Evolutionary conservation across 1,284 basidiomycete genomes (phyloP).

Genomic region (Austroboletus niveus): DNA sequence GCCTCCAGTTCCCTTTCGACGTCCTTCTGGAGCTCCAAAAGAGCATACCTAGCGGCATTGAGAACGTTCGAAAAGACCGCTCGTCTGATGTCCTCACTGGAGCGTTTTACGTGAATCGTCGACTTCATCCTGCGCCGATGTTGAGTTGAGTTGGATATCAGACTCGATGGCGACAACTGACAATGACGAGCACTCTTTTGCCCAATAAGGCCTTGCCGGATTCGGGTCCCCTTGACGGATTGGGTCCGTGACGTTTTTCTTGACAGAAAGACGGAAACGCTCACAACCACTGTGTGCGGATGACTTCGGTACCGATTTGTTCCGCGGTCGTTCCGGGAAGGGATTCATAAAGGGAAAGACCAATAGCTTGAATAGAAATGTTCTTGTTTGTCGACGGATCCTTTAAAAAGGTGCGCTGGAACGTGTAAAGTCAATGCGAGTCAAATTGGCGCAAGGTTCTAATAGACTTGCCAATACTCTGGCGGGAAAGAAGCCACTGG

Average conservation of each 20-base stretch:
- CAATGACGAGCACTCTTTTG: conserved; percentile 78
- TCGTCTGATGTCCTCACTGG: conserved; percentile 47
- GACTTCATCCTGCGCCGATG: conserved; percentile 74
- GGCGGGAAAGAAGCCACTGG: conserved; percentile 91
- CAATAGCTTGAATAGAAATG: conserved; percentile 90
- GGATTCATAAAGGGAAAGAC: conserved; percentile 88
- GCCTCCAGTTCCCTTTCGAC: conserved; percentile 70
- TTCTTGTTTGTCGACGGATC: conserved; percentile 69
- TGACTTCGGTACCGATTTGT: conserved; percentile 79
- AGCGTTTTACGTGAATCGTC: conserved; percentile 93
- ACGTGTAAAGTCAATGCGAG: not conserved
- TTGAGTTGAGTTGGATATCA: conserved; percentile 5
- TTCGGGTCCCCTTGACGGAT: conserved; percentile 51
- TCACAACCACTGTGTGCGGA: conserved; percentile 91
- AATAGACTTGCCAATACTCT: conserved; percentile 71
- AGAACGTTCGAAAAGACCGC: conserved; percentile 4
- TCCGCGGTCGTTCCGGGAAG: conserved; percentile 75
- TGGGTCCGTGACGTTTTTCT: not conserved
- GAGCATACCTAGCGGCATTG: conserved; percentile 65
- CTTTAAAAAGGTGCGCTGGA: conserved; percentile 83
- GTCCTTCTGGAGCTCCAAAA: conserved; percentile 84
- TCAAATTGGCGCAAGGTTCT: not conserved
- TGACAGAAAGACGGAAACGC: conserved; percentile 35
- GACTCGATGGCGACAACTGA: conserved; percentile 39
- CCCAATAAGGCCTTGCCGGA: conserved; percentile 74